Evolutionary conservation across 1,284 basidiomycete genomes (phyloP), one percentile per base, ranked within the genome.

Genomic region (Naganishia albida): DNA sequence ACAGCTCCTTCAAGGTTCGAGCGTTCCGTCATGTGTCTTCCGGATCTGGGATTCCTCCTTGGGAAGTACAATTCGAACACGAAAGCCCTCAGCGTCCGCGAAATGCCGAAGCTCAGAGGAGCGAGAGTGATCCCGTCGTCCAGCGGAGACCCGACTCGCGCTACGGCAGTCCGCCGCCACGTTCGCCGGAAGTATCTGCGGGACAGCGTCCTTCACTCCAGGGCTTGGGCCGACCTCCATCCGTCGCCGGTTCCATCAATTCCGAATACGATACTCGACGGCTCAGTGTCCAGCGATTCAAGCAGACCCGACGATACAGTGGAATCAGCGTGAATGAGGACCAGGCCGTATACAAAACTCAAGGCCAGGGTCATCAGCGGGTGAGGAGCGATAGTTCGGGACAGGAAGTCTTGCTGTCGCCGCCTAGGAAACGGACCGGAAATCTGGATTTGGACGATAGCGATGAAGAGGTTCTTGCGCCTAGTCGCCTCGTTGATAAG

Each of bases 11-110:
- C 70, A 75, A 75, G 64, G 72, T 79, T 43, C 74, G 71, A 62
- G 70, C 72, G 1, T 79, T 79, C 64, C 71, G 78, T 13, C 78
- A 79, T 65, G 72, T 79, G 15, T 76, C 76, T 3, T 66, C 64
- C 7, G 64, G 57, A 8, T 66, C 64, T 2, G 59, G 57, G n/a
- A 49, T 62, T 28, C 60, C 60, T 8, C 60, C 60, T 30, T 63
- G 60, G 60, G 60, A 63, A 23, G 51, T 63, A 7, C 51, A 52
- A 16, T 63, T 52, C 20, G 60, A 63, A 16, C 48, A 50, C n/a
- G 57, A 50, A 25, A 26, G 16, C 16, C 2, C 25, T n/a, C 46
- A 50, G 26, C 25, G 6, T 20, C 57, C 44, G 16, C 20, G 20
- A 4, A 26, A 7, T 13, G 34, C 46, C n/a, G 39, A 48, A 4